Conservation (phyloP, 106 monocot genomes). For the Dioscorea zingiberensis region DNA sequence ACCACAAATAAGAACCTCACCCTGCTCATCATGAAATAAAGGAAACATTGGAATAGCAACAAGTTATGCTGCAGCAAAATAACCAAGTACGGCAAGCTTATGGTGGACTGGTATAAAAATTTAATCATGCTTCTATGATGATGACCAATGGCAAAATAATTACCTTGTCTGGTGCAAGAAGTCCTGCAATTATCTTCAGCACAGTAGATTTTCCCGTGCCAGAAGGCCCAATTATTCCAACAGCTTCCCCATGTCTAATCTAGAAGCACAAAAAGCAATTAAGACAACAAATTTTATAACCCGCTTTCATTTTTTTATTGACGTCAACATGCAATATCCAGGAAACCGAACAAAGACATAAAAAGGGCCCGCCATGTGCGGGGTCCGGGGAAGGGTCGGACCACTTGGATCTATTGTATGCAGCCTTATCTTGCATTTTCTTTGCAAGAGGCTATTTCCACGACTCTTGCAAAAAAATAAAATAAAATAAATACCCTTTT, state of each 20-base stretch:
- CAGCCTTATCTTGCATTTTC: too few species aligned
- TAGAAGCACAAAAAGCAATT: slow-evolving; percentile 16
- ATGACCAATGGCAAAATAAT: background rate
- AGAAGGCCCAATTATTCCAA: slow-evolving; percentile 98
- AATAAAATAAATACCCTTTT: too few species aligned
- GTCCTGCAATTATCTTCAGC: slow-evolving; percentile 94
- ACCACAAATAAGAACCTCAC: slow-evolving; percentile 84
- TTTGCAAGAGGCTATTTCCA: too few species aligned
- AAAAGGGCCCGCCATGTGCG: too few species aligned
- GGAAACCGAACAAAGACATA: background rate
- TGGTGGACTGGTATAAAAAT: background rate
- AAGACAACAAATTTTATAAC: background rate
- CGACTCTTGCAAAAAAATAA: too few species aligned
- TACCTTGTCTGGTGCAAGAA: slow-evolving; percentile 91
- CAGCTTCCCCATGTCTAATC: slow-evolving; percentile 99
- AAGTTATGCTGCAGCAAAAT: background rate
- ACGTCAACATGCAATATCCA: background rate
- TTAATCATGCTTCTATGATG: too few species aligned
- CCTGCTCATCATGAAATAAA: slow-evolving; percentile 28
- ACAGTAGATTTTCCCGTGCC: slow-evolving; percentile 97
- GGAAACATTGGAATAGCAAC: too few species aligned
- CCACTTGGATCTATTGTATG: too few species aligned
- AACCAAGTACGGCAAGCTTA: background rate
- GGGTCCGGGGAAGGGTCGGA: too few species aligned
- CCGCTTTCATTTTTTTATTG: background rate